phyloP scores from a whole-genome alignment of 306 rosid genomes.

The Acacia acuminata region DNA sequence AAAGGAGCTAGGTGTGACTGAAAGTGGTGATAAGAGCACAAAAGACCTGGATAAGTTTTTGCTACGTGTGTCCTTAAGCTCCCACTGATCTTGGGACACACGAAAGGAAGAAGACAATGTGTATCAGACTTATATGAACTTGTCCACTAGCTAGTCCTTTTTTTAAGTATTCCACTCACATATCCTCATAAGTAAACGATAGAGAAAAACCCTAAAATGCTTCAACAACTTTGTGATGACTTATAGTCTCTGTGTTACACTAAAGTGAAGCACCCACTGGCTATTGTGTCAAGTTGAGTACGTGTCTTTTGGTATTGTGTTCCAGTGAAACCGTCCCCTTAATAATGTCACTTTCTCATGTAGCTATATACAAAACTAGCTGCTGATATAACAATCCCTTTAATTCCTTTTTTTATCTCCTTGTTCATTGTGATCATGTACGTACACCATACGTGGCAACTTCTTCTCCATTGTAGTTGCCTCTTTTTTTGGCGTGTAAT shows the following conservation, averaged over 20 bases:
- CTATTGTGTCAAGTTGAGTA: neutral
- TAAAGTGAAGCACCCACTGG: conserved; percentile 38
- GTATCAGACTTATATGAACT: neutral
- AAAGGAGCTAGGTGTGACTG: neutral
- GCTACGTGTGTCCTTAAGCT: conserved; percentile 1
- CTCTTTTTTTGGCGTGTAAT: neutral
- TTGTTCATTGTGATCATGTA: neutral
- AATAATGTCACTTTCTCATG: neutral
- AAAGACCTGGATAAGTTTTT: neutral
- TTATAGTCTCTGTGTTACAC: neutral
- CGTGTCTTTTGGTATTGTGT: neutral
- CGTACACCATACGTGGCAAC: neutral
- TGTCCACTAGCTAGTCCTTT: conserved; percentile 16
- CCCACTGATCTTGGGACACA: conserved; percentile 1
- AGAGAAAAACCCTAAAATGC: neutral
- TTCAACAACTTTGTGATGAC: conserved; percentile 1
- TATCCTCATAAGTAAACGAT: neutral
- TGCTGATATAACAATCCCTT: neutral
- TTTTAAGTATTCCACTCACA: neutral
- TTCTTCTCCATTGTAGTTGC: neutral
- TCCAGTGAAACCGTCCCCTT: neutral
- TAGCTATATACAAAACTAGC: neutral
- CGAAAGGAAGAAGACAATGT: neutral
- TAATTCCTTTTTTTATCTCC: neutral
- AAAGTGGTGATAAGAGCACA: conserved; percentile 9